These are phyloP conservation scores for Pharus latifolius DNA, from an alignment of 176 grass and related monocot genomes.

Conservation along the genomic window DNA sequence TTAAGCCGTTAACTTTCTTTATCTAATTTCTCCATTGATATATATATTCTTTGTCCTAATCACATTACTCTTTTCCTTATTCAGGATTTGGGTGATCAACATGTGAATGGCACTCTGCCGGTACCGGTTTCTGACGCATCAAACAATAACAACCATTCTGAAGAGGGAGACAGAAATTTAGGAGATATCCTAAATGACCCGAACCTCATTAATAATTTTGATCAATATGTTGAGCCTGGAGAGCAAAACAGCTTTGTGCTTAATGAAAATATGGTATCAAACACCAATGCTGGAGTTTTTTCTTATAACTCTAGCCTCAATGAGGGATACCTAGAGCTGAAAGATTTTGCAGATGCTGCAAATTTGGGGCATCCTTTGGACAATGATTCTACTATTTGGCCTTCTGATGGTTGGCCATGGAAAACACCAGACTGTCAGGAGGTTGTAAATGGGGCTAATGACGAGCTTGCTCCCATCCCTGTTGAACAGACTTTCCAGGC, in stretches of 20 bases:
- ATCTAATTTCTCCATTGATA: neutral
- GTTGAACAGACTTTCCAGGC: slow-evolving; percentile 25
- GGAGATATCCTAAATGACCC: slow-evolving; percentile 52
- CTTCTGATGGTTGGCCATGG: slow-evolving; percentile 32
- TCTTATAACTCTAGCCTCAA: slow-evolving; percentile 23
- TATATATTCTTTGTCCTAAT: slow-evolving; percentile 2
- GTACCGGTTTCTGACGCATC: slow-evolving; percentile 26
- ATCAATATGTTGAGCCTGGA: slow-evolving; percentile 27
- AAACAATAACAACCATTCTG: slow-evolving; percentile 26
- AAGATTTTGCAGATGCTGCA: slow-evolving; percentile 51
- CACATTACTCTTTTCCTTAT: neutral
- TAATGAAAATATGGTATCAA: slow-evolving; percentile 9
- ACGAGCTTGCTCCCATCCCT: slow-evolving; percentile 21
- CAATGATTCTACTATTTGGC: slow-evolving; percentile 33
- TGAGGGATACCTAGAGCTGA: slow-evolving; percentile 68
- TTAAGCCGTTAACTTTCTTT: neutral
- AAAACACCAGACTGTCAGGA: neutral
- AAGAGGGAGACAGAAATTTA: slow-evolving; percentile 32
- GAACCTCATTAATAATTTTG: slow-evolving; percentile 34
- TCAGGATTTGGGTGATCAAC: slow-evolving; percentile 23
- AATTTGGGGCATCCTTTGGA: slow-evolving; percentile 16
- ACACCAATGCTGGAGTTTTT: slow-evolving; percentile 15
- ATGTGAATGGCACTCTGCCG: slow-evolving; percentile 15
- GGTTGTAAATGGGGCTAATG: slow-evolving; percentile 16
- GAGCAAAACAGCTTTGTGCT: slow-evolving; percentile 6